Conservation (phyloP, 1,284 basidiomycete species). For the Pyrrhoderma noxium region DNA sequence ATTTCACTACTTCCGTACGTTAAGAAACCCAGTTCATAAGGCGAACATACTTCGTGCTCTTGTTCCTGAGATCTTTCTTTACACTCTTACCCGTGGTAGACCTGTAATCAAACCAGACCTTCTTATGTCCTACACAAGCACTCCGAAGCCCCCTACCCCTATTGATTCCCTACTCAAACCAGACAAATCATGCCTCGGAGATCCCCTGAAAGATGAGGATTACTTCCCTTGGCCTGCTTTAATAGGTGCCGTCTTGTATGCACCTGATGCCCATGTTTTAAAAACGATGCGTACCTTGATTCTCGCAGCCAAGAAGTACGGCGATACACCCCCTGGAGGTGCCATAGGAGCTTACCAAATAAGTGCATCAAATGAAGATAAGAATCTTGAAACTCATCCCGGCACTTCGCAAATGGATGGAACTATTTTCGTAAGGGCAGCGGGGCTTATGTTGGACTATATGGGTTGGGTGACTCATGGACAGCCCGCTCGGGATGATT, state of each 20-base stretch:
- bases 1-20: conserved; percentile 36
- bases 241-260: conserved; percentile 44
- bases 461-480: conserved; percentile 58
- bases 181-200: conserved; percentile 4
- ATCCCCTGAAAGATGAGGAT: conserved; percentile 34
- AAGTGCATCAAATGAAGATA: conserved; percentile 16
- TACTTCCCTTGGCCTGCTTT: conserved; percentile 47
- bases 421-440: conserved; percentile 54
- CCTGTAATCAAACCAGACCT: conserved; percentile 50
- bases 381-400: conserved; percentile 24
- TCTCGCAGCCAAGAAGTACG: conserved; percentile 44
- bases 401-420: conserved; percentile 50
- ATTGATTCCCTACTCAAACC: no score
- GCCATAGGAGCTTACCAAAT: conserved; percentile 37
- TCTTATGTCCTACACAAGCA: conserved; percentile 44
- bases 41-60: conserved; percentile 43
- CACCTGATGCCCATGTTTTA: conserved; percentile 53
- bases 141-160: conserved; percentile 33
- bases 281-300: conserved; percentile 54
- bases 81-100: conserved; percentile 45
- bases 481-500: conserved; percentile 36
- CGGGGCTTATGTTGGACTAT: conserved; percentile 52
- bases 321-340: conserved; percentile 35
- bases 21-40: conserved; percentile 34
- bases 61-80: conserved; percentile 38